Conservation (phyloP, 352 stramenopile genomes). For the Phytophthora pisi region DNA sequence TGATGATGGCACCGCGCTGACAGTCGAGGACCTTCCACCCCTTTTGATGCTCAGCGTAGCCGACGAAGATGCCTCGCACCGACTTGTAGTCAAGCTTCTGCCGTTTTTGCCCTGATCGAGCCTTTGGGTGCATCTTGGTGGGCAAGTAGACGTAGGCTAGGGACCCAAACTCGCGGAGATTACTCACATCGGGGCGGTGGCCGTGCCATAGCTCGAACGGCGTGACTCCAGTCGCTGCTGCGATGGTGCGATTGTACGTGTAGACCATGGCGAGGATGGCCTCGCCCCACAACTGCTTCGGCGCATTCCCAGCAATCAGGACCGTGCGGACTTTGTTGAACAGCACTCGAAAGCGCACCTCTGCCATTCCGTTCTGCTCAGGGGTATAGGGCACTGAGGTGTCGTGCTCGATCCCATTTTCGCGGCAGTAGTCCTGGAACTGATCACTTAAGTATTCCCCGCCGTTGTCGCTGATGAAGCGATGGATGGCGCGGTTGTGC, state of each 20-base stretch:
- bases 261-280: not conserved
- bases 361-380: not conserved
- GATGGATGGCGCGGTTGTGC: slow-evolving; percentile 8
- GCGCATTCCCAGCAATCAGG: not conserved
- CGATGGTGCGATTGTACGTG: not conserved
- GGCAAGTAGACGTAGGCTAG: not conserved
- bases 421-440: slow-evolving; percentile 3
- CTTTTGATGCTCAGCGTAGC: not conserved
- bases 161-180: not conserved
- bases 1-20: not conserved
- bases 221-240: not conserved
- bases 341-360: not conserved
- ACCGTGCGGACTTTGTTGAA: not conserved
- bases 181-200: not conserved
- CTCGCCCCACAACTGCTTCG: not conserved
- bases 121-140: not conserved
- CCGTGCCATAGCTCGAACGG: not conserved
- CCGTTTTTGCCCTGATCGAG: not conserved
- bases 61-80: not conserved
- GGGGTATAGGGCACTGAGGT: not conserved
- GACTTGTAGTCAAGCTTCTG: not conserved
- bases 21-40: not conserved
- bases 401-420: not conserved
- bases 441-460: not conserved
- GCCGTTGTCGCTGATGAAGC: slow-evolving; percentile 18